Evolutionary conservation across 1,284 basidiomycete species (phyloP).

Genomic region (Gomphus sp.): DNA sequence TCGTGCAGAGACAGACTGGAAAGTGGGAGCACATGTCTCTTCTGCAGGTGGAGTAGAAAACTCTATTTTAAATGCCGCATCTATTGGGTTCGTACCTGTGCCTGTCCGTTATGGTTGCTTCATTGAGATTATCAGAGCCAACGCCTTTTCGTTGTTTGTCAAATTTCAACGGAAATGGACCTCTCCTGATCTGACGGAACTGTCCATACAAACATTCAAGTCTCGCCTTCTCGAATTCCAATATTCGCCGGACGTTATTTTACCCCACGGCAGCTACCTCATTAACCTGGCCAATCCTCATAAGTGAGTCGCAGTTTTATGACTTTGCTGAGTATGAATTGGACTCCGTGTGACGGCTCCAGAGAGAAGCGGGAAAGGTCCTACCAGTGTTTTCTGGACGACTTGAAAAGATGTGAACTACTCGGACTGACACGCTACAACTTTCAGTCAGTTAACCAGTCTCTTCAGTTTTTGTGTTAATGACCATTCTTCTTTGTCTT

Average conservation of each 20-base stretch:
- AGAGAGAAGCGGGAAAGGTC: constrained; percentile 72
- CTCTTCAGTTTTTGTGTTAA: neutral
- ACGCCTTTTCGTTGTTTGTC: constrained; percentile 76
- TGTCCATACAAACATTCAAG: constrained; percentile 47
- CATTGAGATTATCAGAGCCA: constrained; percentile 43
- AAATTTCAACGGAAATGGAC: constrained; percentile 80
- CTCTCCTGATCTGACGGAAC: constrained; percentile 45
- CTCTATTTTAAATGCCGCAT: constrained; percentile 58
- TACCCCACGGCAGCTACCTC: constrained; percentile 82
- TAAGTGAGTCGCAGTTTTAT: constrained; percentile 31
- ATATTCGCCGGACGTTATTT: constrained; percentile 49
- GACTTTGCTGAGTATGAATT: neutral
- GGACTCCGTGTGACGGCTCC: neutral
- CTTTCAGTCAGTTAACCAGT: constrained; percentile 47
- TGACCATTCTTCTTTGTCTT: neutral
- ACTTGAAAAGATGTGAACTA: constrained; percentile 71
- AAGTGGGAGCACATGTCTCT: constrained; percentile 78
- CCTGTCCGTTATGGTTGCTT: neutral
- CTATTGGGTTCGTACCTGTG: constrained; percentile 45
- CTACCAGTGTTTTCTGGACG: constrained; percentile 77
- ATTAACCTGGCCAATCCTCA: constrained; percentile 83
- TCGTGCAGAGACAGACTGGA: constrained; percentile 33
- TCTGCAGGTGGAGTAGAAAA: constrained; percentile 75
- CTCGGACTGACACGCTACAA: constrained; percentile 74
- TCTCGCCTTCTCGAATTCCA: constrained; percentile 45